Evolutionary conservation across 768 basidiomycete species (phyloP), one percentile per base, ranked within the genome.

Genomic region (Clitopilus passeckerianus): DNA sequence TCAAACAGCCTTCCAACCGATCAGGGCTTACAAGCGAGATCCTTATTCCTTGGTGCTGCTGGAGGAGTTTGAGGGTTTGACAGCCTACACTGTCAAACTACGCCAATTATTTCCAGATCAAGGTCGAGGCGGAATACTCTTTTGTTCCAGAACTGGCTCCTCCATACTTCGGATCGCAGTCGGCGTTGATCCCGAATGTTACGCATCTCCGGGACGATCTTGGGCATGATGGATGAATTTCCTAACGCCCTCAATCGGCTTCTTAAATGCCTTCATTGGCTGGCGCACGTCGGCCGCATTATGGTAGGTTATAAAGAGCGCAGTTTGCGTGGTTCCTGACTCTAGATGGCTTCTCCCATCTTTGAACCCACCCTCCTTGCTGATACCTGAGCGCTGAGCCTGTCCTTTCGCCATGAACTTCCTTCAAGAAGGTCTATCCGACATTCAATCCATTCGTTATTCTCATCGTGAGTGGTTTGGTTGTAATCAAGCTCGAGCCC

Each of bases 371-470:
- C 46, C 46, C 20, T 50, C 22, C 46, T 18, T 20, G 12, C 46
- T 50, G 16, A 16, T 18, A 50, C 22, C 18, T 50, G 46, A 41
- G 10, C 37, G 5, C 37, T 9, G 37, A 50, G 46, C 46, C 46
- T n/a, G 22, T 50, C 46, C 46, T 50, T 50, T 50, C 12, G 46
- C 46, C 22, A 50, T 50, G 46, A 18, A 50, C 16, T 50, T 50
- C n/a, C 10, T 50, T 22, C 18, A 9, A 50, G 15, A 23, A 18
- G 46, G 46, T 50, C 46, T 50, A 20, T 50, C 46, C 18, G 74
- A 78, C 65, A 69, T 80, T 27, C 72, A 78, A 65, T 63, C 72
- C 22, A 76, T 73, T 33, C 74, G 77, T 27, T 82, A 75, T 63
- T 67, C 79, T n/a, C 72, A 78, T 60, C 64, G 80, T 81, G 65